Evolutionary conservation across 2,329 filamentous ascomycete genomes (phyloP).

Genomic region (Blastomyces silverae): DNA sequence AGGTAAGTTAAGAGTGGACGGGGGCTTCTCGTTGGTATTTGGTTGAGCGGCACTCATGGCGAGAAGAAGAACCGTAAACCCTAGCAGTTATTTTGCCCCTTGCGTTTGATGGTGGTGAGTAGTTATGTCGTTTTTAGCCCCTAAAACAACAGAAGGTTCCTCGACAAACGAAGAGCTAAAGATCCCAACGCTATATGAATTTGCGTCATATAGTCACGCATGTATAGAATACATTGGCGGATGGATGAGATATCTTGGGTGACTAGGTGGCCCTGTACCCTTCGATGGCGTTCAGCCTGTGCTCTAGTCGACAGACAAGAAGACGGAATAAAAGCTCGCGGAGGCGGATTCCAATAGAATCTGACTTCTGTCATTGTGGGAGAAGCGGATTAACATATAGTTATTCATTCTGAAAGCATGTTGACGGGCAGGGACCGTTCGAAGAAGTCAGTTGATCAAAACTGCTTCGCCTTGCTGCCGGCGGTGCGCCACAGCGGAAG

Average conservation of each 20-base stretch:
- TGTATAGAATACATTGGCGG: background rate
- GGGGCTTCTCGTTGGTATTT: background rate
- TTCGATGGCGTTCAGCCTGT: background rate
- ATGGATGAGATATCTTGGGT: background rate
- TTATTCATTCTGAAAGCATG: background rate
- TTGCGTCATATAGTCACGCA: background rate
- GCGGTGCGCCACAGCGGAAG: background rate
- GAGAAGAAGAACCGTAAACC: too few relatives aligned
- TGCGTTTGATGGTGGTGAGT: background rate
- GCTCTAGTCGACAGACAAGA: background rate
- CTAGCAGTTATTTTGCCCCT: background rate
- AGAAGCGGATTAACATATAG: background rate
- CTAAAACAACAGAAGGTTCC: background rate
- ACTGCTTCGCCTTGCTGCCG: conserved; percentile 2
- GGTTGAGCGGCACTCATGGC: conserved; percentile 2
- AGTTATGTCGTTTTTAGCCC: background rate
- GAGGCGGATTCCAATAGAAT: background rate
- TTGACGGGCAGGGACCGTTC: background rate
- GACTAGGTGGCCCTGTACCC: background rate
- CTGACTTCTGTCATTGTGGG: background rate
- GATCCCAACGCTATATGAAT: background rate
- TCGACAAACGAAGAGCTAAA: background rate
- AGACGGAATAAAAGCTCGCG: background rate
- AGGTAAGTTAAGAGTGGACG: too few relatives aligned
- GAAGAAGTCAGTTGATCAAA: background rate